Conservation (phyloP, 129 eudicot species). For the Scalesia atractyloides region DNA sequence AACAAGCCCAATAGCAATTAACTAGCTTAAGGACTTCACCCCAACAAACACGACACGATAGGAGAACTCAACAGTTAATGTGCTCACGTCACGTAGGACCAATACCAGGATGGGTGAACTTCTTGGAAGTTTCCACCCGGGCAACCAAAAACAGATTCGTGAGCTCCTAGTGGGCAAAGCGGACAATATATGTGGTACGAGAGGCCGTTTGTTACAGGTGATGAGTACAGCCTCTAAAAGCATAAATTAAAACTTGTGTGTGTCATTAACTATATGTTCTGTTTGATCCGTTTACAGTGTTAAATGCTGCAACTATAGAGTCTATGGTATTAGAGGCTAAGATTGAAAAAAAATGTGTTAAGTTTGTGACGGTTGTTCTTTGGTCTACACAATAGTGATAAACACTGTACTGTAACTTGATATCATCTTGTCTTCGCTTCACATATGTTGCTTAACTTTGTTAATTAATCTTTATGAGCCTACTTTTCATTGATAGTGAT, state of each 20-base stretch:
- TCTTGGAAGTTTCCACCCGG: not conserved
- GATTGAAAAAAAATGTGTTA: not conserved
- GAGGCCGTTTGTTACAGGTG: too few species aligned
- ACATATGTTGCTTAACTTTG: not conserved
- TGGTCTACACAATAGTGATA: not conserved
- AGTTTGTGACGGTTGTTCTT: not conserved
- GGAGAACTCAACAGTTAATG: too few species aligned
- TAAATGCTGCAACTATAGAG: not conserved
- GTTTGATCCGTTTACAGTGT: not conserved
- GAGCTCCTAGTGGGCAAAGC: too few species aligned
- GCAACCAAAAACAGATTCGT: too few species aligned
- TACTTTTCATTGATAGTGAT: not conserved
- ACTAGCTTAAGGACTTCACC: too few species aligned
- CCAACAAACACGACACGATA: too few species aligned
- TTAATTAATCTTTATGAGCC: not conserved
- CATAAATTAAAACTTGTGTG: not conserved
- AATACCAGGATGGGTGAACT: too few species aligned
- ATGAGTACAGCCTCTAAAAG: too few species aligned
- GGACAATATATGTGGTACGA: too few species aligned
- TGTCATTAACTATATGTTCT: not conserved
- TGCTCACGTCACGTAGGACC: too few species aligned
- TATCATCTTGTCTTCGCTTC: not conserved
- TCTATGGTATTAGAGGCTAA: not conserved
- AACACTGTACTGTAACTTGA: not conserved
- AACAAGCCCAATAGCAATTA: too few species aligned